phyloP scores from a whole-genome alignment of 169 alveolate genomes.

The Perkinsus marinus region DNA sequence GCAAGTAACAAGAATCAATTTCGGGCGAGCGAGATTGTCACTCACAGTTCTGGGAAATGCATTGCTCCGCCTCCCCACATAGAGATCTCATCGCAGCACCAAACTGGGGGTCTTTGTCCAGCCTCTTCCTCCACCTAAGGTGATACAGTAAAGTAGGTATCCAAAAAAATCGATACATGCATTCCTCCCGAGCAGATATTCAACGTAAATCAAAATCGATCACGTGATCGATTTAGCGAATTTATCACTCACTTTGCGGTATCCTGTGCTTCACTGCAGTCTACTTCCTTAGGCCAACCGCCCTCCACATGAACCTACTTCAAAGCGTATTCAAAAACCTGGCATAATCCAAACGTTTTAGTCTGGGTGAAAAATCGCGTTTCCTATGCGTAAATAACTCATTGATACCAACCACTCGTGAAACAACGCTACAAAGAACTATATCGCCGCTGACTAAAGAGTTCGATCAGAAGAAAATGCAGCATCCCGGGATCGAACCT shows the following conservation, averaged over 20 bases:
- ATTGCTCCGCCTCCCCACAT: neutral
- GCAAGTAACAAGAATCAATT: no score
- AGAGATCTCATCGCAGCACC: neutral
- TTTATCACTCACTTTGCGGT: constrained; percentile 34
- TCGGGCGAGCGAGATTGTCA: neutral
- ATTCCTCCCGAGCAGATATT: no score
- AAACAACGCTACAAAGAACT: no score
- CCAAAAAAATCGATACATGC: neutral
- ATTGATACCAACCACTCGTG: no score
- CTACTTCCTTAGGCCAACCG: constrained; percentile 84
- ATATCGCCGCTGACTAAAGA: no score
- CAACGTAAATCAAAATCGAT: no score
- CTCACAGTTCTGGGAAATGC: neutral
- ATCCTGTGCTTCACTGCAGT: constrained; percentile 69
- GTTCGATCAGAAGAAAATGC: no score
- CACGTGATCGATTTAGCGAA: no score
- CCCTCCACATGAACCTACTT: constrained; percentile 65
- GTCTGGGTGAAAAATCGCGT: no score
- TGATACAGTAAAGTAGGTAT: neutral
- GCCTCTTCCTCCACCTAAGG: constrained; percentile 45
- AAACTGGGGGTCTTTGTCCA: constrained; percentile 54
- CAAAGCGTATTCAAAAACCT: neutral
- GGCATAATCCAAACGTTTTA: no score
- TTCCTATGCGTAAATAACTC: no score
- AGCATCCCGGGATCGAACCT: no score